Evolutionary conservation across 345 rosid species (phyloP).

Genomic region (Aquilaria yunnanensis): DNA sequence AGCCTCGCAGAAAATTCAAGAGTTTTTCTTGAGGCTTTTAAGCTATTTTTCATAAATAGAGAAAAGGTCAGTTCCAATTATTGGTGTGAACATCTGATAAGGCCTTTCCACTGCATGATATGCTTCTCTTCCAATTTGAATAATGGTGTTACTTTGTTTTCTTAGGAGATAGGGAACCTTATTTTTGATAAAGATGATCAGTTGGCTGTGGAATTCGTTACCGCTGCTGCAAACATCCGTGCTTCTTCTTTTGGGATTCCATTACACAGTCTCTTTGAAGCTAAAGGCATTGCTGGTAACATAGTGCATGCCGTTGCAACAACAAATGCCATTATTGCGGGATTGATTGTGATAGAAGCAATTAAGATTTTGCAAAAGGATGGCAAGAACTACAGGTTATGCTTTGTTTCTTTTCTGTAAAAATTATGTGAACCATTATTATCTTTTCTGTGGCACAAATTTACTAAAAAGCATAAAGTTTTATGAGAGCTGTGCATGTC

Average conservation of each 20-base stretch:
- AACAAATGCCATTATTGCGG: constrained; percentile 92
- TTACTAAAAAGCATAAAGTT: too few relatives aligned
- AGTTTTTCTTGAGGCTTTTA: constrained; percentile 79
- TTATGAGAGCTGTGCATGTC: too few relatives aligned
- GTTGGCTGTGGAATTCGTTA: constrained; percentile 93
- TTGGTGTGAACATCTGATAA: constrained; percentile 5
- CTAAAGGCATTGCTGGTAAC: constrained; percentile 98
- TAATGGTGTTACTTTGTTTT: constrained; percentile 8
- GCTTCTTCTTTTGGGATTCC: constrained; percentile 94
- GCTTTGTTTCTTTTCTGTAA: constrained; percentile 11
- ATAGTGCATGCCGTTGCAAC: constrained; percentile 99
- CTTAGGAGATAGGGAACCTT: constrained; percentile 86
- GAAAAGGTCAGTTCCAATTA: constrained; percentile 46
- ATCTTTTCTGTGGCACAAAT: neutral
- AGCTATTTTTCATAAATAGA: constrained; percentile 64
- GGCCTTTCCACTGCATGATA: neutral
- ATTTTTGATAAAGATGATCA: constrained; percentile 99
- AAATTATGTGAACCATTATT: neutral
- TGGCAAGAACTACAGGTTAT: constrained; percentile 62
- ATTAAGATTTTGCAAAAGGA: constrained; percentile 85
- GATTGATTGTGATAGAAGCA: constrained; percentile 94
- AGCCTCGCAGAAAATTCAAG: constrained; percentile 71
- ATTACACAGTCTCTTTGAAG: constrained; percentile 95
- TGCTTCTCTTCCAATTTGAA: constrained; percentile 1
- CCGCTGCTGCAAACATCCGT: constrained; percentile 98